phyloP scores from a whole-genome alignment of 768 basidiomycete species.

The Collybiopsis confluens region DNA sequence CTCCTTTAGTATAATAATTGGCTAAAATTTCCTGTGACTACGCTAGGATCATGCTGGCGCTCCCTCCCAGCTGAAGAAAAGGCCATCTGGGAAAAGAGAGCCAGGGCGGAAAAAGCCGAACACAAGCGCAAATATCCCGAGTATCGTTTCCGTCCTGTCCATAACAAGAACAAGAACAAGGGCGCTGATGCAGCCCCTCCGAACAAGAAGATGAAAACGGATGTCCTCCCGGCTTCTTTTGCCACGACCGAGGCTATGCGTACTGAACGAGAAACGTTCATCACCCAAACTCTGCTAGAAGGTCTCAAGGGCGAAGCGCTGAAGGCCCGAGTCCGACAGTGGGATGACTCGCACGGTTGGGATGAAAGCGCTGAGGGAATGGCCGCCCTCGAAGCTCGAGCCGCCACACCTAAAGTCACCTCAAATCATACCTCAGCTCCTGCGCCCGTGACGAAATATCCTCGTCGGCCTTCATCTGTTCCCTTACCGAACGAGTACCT shows the following conservation, averaged over 20 bases:
- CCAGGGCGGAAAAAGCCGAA: constrained; percentile 69
- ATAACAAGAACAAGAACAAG: constrained; percentile 41
- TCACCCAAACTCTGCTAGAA: constrained; percentile 1
- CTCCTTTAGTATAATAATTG: no score
- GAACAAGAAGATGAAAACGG: background rate
- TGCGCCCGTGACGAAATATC: constrained; percentile 18
- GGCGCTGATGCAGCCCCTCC: constrained; percentile 24
- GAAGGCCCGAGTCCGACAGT: background rate
- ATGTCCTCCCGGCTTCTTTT: constrained; percentile 7
- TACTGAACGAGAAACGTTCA: constrained; percentile 2
- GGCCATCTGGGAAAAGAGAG: constrained; percentile 66
- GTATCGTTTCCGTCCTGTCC: constrained; percentile 54
- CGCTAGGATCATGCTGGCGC: constrained; percentile 78
- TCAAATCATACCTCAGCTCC: background rate
- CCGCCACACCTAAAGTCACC: constrained; percentile 3
- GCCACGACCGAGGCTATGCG: constrained; percentile 6
- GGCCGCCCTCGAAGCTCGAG: constrained; percentile 5
- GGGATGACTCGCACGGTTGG: constrained; percentile 3
- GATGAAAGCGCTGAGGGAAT: constrained; percentile 2
- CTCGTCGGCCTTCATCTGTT: constrained; percentile 59
- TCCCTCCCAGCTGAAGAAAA: constrained; percentile 68
- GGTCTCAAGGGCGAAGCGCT: constrained; percentile 9
- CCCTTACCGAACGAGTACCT: constrained; percentile 45
- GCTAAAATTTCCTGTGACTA: no score
- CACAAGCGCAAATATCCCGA: constrained; percentile 69